Evolutionary conservation across 345 rosid species (phyloP).

Genomic region (Fremontodendron californicum): DNA sequence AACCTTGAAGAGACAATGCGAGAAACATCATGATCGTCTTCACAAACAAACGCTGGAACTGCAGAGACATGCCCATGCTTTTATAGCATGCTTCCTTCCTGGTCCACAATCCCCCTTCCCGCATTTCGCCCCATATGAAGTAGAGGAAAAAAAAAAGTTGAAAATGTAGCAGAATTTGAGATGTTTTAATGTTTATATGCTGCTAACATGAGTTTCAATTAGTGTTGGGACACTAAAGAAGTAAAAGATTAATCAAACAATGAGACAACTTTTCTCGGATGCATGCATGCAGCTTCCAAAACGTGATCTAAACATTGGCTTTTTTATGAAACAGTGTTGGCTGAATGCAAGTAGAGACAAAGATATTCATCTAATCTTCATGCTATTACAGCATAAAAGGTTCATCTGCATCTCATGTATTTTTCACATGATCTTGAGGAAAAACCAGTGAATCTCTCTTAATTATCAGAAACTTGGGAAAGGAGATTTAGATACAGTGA

Average conservation of each 20-base stretch:
- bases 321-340: background rate
- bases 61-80: background rate
- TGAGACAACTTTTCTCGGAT: background rate
- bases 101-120: background rate
- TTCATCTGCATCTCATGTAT: background rate
- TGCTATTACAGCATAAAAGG: background rate
- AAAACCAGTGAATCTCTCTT: background rate
- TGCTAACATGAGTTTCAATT: background rate
- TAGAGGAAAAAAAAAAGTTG: background rate
- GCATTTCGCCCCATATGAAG: background rate
- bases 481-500: background rate
- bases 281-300: background rate
- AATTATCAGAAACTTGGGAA: background rate
- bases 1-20: background rate
- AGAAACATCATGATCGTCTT: background rate
- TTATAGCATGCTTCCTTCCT: background rate
- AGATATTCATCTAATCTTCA: background rate
- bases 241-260: background rate
- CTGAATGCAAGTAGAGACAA: background rate
- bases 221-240: background rate
- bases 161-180: background rate
- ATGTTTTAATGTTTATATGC: background rate
- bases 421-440: background rate
- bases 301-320: background rate
- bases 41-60: background rate